Conservation (phyloP, 2,329 filamentous ascomycete species). For the Thielaviopsis euricoi region DNA sequence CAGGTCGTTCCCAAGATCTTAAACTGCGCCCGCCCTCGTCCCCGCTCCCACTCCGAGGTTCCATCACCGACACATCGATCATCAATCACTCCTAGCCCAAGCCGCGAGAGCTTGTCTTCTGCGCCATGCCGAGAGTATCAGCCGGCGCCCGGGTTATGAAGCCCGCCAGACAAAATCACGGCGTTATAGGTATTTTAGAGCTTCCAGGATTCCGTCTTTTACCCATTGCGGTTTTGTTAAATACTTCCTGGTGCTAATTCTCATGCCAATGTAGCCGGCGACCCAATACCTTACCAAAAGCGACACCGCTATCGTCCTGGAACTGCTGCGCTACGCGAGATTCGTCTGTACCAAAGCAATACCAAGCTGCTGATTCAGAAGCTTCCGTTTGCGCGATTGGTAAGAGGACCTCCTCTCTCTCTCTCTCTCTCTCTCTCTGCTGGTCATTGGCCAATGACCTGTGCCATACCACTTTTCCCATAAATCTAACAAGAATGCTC, state of each 20-base stretch:
- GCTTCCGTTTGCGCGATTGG: constrained; percentile 64
- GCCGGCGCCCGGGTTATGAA: constrained; percentile 1
- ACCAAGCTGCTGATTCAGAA: constrained; percentile 76
- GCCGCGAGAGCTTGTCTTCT: background rate
- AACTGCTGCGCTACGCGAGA: constrained; percentile 79
- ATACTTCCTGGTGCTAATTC: background rate
- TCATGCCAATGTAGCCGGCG: constrained; percentile 39
- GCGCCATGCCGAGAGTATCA: constrained; percentile 6
- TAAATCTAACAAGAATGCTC: constrained; percentile 11
- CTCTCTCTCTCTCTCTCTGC: too few species aligned
- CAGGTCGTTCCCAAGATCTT: background rate
- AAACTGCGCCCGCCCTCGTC: background rate
- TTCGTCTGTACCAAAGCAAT: constrained; percentile 74
- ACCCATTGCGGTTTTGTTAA: background rate
- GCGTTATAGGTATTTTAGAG: constrained; percentile 5
- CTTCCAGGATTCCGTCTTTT: background rate
- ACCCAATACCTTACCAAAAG: constrained; percentile 47
- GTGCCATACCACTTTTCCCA: background rate
- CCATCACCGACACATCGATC: background rate
- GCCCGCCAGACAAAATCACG: constrained; percentile 2
- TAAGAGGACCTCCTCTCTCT: constrained; percentile 19
- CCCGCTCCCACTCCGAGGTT: background rate
- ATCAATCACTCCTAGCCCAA: background rate
- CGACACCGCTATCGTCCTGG: constrained; percentile 57
- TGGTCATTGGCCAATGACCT: too few species aligned